Evolutionary conservation across 169 alveolate genomes (phyloP).

Genomic region (Eimeria sp.): DNA sequence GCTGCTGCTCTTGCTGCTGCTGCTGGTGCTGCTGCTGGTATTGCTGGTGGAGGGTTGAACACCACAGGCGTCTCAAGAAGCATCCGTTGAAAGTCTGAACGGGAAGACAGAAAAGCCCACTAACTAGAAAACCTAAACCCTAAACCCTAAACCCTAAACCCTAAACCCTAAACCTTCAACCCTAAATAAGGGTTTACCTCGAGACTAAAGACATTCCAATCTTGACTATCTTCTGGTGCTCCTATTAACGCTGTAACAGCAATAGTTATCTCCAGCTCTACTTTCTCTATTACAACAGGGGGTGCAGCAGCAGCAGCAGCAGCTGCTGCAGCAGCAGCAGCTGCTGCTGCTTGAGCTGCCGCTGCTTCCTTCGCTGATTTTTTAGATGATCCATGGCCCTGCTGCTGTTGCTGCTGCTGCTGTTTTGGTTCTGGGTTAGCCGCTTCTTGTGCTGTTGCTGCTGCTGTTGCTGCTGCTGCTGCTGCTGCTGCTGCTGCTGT

Average conservation of each 20-base stretch:
- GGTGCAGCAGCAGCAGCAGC: background rate
- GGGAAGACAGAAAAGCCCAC: background rate
- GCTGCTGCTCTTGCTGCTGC: background rate
- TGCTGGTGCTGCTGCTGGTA: background rate
- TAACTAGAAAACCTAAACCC: background rate
- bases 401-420: conserved; percentile 24
- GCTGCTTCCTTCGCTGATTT: background rate
- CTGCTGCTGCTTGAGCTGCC: conserved; percentile 9
- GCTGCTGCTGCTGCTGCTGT: background rate
- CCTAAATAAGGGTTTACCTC: background rate
- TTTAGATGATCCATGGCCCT: background rate
- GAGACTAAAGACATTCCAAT: conserved; percentile 70
- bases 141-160: background rate
- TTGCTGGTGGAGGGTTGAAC: background rate
- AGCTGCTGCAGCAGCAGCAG: background rate
- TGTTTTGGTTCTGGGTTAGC: background rate
- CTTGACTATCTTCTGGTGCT: conserved; percentile 60
- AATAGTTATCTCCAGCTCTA: background rate
- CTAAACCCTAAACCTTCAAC: background rate
- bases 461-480: background rate
- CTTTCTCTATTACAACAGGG: background rate
- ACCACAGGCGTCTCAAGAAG: conserved; percentile 9
- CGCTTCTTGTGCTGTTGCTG: background rate
- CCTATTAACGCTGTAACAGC: conserved; percentile 10
- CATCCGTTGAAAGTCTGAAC: conserved; percentile 28